Evolutionary conservation across 257 asterid species (phyloP).

Genomic region (Petunia axillaris): DNA sequence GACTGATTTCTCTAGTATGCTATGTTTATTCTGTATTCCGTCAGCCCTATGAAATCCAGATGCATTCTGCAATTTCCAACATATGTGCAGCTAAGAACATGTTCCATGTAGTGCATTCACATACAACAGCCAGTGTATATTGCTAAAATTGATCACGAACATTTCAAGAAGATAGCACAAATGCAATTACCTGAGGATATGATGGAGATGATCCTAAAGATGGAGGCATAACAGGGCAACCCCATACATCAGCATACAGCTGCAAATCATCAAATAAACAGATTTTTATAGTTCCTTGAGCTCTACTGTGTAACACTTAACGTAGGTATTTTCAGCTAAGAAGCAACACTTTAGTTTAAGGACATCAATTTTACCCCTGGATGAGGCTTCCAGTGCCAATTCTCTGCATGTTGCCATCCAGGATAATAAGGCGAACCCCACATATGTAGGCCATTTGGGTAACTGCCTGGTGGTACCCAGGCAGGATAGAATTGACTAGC

Average conservation of each 20-base stretch:
- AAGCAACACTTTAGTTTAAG: conserved; percentile 29
- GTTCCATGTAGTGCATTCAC: not conserved
- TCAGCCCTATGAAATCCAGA: conserved; percentile 21
- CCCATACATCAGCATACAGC: conserved; percentile 57
- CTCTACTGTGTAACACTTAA: not conserved
- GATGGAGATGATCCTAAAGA: conserved; percentile 32
- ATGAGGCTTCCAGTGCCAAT: conserved; percentile 50
- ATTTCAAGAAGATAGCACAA: not conserved
- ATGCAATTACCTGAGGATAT: conserved; percentile 37
- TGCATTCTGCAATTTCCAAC: conserved; percentile 35
- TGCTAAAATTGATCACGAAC: conserved; percentile 4
- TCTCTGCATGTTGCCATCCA: conserved; percentile 46
- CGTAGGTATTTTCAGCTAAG: not conserved
- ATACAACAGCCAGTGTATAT: not conserved
- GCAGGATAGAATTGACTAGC: conserved; percentile 44
- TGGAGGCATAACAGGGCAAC: conserved; percentile 55
- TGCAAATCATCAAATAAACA: conserved; percentile 25
- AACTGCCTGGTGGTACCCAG: conserved; percentile 41
- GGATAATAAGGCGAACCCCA: conserved; percentile 51
- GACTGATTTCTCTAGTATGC: conserved; percentile 22
- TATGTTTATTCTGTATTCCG: conserved; percentile 32
- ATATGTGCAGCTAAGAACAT: not conserved
- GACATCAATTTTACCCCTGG: conserved; percentile 38
- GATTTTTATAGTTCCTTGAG: not conserved
- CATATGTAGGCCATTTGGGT: conserved; percentile 39